Percentiles rank a stretch among this genome's conserved stretches.
These are phyloP conservation scores for Boletus rufocinnamomeus DNA, from an alignment of 768 basidiomycete species.

Conservation along the genomic window DNA sequence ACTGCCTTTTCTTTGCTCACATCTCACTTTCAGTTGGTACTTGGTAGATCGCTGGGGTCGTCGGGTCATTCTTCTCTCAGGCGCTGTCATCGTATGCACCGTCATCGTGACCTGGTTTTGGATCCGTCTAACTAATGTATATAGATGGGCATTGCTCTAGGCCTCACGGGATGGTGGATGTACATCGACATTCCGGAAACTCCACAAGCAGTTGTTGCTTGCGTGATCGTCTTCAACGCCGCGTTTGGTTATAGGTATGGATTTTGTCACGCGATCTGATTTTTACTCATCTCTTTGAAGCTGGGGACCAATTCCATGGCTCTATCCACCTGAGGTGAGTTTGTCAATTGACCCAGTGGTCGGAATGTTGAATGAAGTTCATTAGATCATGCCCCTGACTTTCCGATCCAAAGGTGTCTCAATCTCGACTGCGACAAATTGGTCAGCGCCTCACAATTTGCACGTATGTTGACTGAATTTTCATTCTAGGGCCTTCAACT, in stretches of 20 bases:
- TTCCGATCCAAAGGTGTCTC: slow-evolving; percentile 96
- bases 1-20: slow-evolving; percentile 9
- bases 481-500: slow-evolving; percentile 69
- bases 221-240: slow-evolving; percentile 92
- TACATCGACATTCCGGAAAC: slow-evolving; percentile 85
- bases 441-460: slow-evolving; percentile 28
- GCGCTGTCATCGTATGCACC: slow-evolving; percentile 70
- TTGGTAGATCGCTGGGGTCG: slow-evolving; percentile 92
- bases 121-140: slow-evolving; percentile 3
- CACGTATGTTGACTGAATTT: slow-evolving; percentile 14
- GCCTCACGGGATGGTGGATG: slow-evolving; percentile 91
- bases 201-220: slow-evolving; percentile 82
- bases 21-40: slow-evolving; percentile 67
- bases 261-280: background rate
- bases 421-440: slow-evolving; percentile 87
- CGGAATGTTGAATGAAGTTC: slow-evolving; percentile 6
- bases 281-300: slow-evolving; percentile 27
- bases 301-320: slow-evolving; percentile 89
- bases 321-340: slow-evolving; percentile 80
- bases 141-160: slow-evolving; percentile 81
- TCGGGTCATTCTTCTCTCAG: slow-evolving; percentile 81
- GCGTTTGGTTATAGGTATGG: slow-evolving; percentile 83
- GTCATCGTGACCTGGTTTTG: background rate
- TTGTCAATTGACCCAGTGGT: slow-evolving; percentile 3
- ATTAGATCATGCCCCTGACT: slow-evolving; percentile 83